A percentile compares a stretch with the other conserved stretches of the same genome.
Conservation (phyloP, 2,329 filamentous ascomycete genomes). For the Scedosporium dehoogii region DNA sequence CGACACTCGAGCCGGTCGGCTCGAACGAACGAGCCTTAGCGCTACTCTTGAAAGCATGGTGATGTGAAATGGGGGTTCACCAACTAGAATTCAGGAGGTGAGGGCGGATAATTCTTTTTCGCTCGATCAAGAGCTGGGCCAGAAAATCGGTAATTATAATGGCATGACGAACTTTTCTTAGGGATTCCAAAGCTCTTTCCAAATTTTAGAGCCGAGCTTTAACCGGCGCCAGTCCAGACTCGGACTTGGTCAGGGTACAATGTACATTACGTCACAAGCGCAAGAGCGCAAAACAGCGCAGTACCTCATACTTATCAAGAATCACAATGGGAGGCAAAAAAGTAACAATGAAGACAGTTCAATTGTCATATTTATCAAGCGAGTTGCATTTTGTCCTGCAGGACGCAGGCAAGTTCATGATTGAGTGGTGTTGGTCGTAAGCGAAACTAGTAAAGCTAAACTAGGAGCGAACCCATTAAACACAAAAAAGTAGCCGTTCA, state of each 20-base stretch:
- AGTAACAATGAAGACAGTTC: not conserved
- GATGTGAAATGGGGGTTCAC: not conserved
- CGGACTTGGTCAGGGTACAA: not conserved
- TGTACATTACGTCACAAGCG: not conserved
- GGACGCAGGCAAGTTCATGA: not conserved
- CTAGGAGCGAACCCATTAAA: not conserved
- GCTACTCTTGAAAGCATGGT: conserved; percentile 7
- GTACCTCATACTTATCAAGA: not conserved
- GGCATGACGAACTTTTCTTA: conserved; percentile 6
- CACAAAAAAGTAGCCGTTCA: not conserved
- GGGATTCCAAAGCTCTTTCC: not conserved
- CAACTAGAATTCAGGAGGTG: not conserved
- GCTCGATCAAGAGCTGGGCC: not conserved
- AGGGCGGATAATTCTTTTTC: not conserved
- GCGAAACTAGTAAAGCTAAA: not conserved
- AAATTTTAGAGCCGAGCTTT: not conserved
- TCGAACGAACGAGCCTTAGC: not conserved
- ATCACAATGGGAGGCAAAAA: not conserved
- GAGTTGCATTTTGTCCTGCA: not conserved
- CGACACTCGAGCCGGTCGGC: not conserved
- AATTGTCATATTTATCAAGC: not conserved
- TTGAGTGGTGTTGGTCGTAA: not conserved
- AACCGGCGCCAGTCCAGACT: not conserved
- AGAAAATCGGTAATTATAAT: not conserved
- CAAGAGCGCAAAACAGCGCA: not conserved